Percentiles rank a stretch among this genome's conserved stretches.
These are phyloP conservation scores for Aspergillus biplanus DNA, from an alignment of 495 filamentous ascomycete genomes.

Conservation along the genomic window DNA sequence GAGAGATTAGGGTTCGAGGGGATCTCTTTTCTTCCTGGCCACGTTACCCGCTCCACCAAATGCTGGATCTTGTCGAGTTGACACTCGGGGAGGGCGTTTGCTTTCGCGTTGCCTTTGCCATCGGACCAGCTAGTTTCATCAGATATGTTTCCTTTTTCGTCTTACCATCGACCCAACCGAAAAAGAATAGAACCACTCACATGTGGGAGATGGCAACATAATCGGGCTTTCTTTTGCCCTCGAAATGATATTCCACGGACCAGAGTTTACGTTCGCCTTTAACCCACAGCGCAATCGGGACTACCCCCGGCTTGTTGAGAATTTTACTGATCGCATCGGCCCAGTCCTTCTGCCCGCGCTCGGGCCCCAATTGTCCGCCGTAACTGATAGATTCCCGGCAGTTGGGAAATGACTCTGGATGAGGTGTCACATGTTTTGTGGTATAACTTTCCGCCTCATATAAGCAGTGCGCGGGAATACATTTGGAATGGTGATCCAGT, in stretches of 20 bases:
- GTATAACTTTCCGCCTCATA: slow-evolving; percentile 9
- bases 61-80: slow-evolving; percentile 17
- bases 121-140: slow-evolving; percentile 12
- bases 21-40: slow-evolving; percentile 9
- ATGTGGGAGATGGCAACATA: slow-evolving; percentile 19
- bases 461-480: not conserved
- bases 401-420: not conserved
- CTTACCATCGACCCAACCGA: too few relatives aligned
- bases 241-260: slow-evolving; percentile 7
- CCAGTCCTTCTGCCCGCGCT: slow-evolving; percentile 12
- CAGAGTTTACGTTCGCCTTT: not conserved
- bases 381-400: slow-evolving; percentile 2
- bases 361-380: slow-evolving; percentile 7
- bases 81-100: slow-evolving; percentile 13
- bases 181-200: not conserved
- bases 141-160: not conserved
- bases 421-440: not conserved
- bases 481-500: slow-evolving; percentile 13
- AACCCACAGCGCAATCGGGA: slow-evolving; percentile 17
- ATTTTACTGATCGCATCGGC: slow-evolving; percentile 1
- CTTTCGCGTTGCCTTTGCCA: slow-evolving; percentile 14
- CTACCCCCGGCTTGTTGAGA: not conserved
- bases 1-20: not conserved
- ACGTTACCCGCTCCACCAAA: slow-evolving; percentile 9
- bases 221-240: slow-evolving; percentile 4